A percentile compares a stretch with the other conserved stretches of the same genome.
phyloP scores from a whole-genome alignment of 208 protist genomes.

The Leishmania arabica region DNA sequence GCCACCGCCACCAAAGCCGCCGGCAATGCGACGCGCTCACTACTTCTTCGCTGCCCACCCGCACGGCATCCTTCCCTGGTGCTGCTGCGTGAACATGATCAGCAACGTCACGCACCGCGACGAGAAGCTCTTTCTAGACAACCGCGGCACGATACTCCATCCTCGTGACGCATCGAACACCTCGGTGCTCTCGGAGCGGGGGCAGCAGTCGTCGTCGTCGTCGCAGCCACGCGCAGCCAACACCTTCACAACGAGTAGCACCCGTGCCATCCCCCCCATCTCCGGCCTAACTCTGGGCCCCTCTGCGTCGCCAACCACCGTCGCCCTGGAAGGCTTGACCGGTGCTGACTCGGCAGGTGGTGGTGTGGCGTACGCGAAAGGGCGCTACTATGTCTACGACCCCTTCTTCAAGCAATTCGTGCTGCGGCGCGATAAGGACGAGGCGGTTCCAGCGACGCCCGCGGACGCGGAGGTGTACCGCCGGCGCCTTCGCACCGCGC shows the following conservation, averaged over 20 bases:
- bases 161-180: neutral
- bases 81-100: conserved; percentile 37
- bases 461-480: conserved; percentile 11
- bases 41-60: conserved; percentile 69
- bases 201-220: neutral
- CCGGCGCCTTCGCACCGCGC: conserved; percentile 6
- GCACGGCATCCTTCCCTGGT: conserved; percentile 59
- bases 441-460: conserved; percentile 23
- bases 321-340: neutral
- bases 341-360: neutral
- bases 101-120: conserved; percentile 34
- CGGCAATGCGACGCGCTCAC: conserved; percentile 26
- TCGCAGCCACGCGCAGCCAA: neutral
- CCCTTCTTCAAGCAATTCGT: conserved; percentile 19
- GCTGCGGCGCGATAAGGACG: conserved; percentile 25
- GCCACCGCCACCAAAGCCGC: neutral
- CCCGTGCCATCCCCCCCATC: conserved; percentile 1
- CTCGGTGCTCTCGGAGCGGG: neutral
- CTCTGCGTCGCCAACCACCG: neutral
- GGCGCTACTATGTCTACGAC: conserved; percentile 39
- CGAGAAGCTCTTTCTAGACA: conserved; percentile 39
- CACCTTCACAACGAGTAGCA: conserved; percentile 21
- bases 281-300: neutral
- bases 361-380: conserved; percentile 22
- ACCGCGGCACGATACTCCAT: conserved; percentile 17